A percentile compares a stretch with the other conserved stretches of the same genome.
Conservation (phyloP, 2,329 filamentous ascomycete genomes). For the Colletotrichum sp. region DNA sequence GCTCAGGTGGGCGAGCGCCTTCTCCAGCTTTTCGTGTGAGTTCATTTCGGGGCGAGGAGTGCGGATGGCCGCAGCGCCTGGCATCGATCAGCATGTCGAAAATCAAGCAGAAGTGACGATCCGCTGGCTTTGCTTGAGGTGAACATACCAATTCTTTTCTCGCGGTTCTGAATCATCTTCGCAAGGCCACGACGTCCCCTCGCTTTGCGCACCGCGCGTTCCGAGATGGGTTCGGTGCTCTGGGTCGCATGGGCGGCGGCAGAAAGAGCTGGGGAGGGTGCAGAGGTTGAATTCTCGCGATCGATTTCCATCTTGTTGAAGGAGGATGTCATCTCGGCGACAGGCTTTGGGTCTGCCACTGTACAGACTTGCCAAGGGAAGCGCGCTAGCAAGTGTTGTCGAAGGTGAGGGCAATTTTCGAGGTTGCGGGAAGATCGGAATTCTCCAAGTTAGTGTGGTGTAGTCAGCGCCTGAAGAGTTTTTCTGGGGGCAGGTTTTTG, state of each 20-base stretch:
- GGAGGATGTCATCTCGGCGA: neutral
- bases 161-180: neutral
- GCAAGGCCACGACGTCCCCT: neutral
- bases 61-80: neutral
- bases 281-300: neutral
- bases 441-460: neutral
- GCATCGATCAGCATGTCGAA: accelerated
- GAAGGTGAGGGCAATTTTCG: neutral
- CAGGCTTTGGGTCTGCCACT: neutral
- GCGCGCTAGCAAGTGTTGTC: neutral
- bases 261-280: neutral
- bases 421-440: neutral
- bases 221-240: neutral
- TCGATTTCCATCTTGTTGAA: neutral
- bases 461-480: neutral
- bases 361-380: neutral
- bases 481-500: neutral
- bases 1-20: accelerated
- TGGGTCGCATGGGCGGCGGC: neutral
- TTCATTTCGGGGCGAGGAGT: neutral
- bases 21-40: neutral
- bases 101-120: accelerated
- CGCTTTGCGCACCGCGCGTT: neutral
- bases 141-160: neutral
- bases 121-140: neutral